These are phyloP conservation scores for Trichosporon coremiiforme DNA, from an alignment of 1,284 basidiomycete species.

Conservation along the genomic window DNA sequence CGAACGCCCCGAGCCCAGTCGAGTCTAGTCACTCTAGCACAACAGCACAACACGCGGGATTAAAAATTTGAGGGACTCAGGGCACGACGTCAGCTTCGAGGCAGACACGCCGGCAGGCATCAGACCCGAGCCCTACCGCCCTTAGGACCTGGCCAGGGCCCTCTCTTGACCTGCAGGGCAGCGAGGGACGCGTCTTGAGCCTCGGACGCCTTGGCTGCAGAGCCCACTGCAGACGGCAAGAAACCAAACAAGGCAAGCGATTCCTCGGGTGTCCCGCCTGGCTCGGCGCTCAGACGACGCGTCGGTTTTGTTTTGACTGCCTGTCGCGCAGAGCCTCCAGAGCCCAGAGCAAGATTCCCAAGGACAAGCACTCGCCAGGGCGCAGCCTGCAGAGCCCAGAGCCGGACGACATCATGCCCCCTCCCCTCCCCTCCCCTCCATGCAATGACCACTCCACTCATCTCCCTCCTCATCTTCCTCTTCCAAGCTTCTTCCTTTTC, in stretches of 20 bases:
- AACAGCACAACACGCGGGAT: slow-evolving; percentile 10
- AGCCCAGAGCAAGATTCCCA: not conserved
- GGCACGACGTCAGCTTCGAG: no score
- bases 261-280: not conserved
- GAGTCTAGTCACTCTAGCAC: not conserved
- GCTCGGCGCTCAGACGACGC: not conserved
- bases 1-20: not conserved
- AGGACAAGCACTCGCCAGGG: no score
- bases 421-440: no score
- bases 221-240: not conserved
- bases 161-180: not conserved
- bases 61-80: slow-evolving; percentile 2
- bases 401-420: slow-evolving; percentile 13
- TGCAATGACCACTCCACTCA: not conserved
- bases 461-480: not conserved
- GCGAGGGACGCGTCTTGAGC: not conserved
- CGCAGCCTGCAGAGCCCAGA: no score
- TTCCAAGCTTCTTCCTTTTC: not conserved
- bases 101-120: no score
- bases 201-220: not conserved
- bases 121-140: no score
- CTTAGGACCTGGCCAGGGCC: not conserved
- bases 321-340: not conserved
- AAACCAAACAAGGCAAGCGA: not conserved
- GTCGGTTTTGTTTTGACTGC: slow-evolving; percentile 16